Percentiles rank a stretch among this genome's conserved stretches.
Evolutionary conservation across 169 alveolate genomes (phyloP).

Genomic region (Plasmodium gallinaceum): DNA sequence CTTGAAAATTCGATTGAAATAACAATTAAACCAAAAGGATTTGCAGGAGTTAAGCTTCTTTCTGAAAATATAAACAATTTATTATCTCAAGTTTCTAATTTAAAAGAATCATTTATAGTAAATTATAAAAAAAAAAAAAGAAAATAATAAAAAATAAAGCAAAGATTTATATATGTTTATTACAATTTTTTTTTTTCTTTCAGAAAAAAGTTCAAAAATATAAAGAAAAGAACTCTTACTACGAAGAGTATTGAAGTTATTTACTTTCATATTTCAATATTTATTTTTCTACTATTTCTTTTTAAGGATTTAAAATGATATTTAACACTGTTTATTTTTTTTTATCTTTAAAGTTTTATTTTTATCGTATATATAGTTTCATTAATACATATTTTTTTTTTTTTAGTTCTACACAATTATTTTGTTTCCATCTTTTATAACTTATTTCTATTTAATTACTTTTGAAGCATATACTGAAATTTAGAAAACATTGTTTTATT

Average conservation of each 20-base stretch:
- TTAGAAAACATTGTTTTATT: too few relatives aligned
- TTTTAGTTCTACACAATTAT: too few relatives aligned
- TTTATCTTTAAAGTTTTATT: too few relatives aligned
- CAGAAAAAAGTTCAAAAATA: constrained; percentile 56
- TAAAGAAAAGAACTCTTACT: constrained; percentile 41
- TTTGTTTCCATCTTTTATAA: too few relatives aligned
- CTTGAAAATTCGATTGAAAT: constrained; percentile 65
- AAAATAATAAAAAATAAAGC: neutral
- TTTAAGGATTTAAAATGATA: too few relatives aligned
- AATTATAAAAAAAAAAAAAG: constrained; percentile 21
- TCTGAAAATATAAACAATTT: constrained; percentile 45
- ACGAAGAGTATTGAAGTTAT: constrained; percentile 28
- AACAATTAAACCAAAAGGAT: constrained; percentile 69
- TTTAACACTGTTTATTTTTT: too few relatives aligned
- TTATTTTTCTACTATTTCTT: too few relatives aligned
- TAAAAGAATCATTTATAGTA: constrained; percentile 50
- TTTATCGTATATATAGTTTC: too few relatives aligned
- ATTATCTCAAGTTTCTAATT: constrained; percentile 34
- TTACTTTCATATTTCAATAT: neutral
- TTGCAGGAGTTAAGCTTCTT: constrained; percentile 72
- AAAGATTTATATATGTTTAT: neutral
- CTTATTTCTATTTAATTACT: too few relatives aligned
- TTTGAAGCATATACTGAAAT: too few relatives aligned
- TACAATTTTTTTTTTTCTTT: constrained; percentile 3
- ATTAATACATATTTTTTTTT: too few relatives aligned